phyloP scores from a whole-genome alignment of 2,329 filamentous ascomycete species.

The Albifimbria verrucaria region DNA sequence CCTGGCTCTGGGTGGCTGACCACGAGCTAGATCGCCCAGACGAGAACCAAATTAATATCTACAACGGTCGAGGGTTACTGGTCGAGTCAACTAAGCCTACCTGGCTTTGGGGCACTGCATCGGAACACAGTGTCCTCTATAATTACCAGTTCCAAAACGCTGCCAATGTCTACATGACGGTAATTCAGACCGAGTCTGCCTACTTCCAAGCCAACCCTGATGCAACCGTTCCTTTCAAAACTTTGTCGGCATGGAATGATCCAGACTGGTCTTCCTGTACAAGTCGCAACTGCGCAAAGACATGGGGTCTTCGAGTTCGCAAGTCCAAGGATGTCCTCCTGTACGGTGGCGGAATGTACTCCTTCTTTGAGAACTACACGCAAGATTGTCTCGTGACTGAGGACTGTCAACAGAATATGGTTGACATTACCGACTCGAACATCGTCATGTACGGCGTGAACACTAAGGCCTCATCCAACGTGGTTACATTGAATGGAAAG shows the following conservation, averaged over 20 bases:
- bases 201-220: conserved; percentile 81
- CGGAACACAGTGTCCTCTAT: conserved; percentile 65
- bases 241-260: conserved; percentile 36
- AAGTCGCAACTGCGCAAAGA: conserved; percentile 40
- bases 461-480: no score
- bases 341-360: background rate
- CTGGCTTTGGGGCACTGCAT: conserved; percentile 76
- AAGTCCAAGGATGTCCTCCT: background rate
- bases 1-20: conserved; percentile 87
- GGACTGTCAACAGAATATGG: background rate
- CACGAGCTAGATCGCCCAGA: conserved; percentile 78
- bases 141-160: conserved; percentile 85
- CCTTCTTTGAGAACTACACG: conserved; percentile 14
- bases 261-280: conserved; percentile 60
- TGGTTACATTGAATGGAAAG: no score
- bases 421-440: no score
- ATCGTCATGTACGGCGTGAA: no score
- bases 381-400: background rate
- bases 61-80: conserved; percentile 79
- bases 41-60: conserved; percentile 79
- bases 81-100: conserved; percentile 72
- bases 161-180: conserved; percentile 73
- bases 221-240: conserved; percentile 48
- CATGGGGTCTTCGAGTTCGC: background rate
- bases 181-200: conserved; percentile 87